Evolutionary conservation across 2,329 filamentous ascomycete genomes (phyloP).

Genomic region (Diaporthe australafricana): DNA sequence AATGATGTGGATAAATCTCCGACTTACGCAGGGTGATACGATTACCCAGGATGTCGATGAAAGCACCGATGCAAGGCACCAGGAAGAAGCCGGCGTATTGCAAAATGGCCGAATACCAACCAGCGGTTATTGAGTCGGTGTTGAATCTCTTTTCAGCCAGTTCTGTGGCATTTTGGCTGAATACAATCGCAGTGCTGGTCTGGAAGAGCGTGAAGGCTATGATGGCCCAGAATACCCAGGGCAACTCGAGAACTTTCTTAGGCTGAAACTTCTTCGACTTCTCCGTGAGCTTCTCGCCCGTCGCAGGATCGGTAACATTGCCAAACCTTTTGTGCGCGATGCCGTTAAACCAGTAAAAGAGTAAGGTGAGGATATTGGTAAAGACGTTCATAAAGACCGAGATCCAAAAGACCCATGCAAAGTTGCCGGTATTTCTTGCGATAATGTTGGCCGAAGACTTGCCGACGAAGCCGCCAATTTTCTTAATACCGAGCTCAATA

Average conservation of each 20-base stretch:
- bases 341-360: slow-evolving; percentile 67
- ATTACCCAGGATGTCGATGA: slow-evolving; percentile 67
- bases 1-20: too few relatives aligned
- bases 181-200: slow-evolving; percentile 66
- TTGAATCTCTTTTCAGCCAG: slow-evolving; percentile 70
- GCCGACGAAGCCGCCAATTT: slow-evolving; percentile 71
- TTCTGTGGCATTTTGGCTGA: slow-evolving; percentile 69
- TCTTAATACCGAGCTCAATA: slow-evolving; percentile 70
- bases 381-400: slow-evolving; percentile 74
- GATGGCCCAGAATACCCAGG: slow-evolving; percentile 70
- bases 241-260: slow-evolving; percentile 65
- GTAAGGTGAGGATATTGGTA: slow-evolving; percentile 64
- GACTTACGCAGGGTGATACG: slow-evolving; percentile 44
- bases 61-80: slow-evolving; percentile 65
- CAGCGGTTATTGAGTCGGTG: slow-evolving; percentile 64
- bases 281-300: slow-evolving; percentile 69
- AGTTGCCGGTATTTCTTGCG: slow-evolving; percentile 66
- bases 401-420: slow-evolving; percentile 72
- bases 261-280: slow-evolving; percentile 69
- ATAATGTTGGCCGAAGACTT: slow-evolving; percentile 71
- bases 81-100: slow-evolving; percentile 70
- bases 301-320: slow-evolving; percentile 63
- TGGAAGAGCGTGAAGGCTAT: slow-evolving; percentile 68
- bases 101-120: slow-evolving; percentile 69
- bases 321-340: slow-evolving; percentile 61